Evolutionary conservation across 257 asterid species (phyloP).

Genomic region (Solanum medicagineum): DNA sequence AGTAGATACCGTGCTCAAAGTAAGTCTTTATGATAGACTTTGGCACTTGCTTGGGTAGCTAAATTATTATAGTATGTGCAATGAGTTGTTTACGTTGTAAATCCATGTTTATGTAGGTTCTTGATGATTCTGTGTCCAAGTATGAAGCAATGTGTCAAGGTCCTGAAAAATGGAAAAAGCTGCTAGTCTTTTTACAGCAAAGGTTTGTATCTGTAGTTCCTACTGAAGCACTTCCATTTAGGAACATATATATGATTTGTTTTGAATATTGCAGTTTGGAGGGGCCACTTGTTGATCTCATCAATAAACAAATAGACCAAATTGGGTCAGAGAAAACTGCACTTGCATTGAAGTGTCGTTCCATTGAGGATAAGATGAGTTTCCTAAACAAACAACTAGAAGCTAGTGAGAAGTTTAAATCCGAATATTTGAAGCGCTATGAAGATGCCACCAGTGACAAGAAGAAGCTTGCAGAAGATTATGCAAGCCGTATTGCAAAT

Average conservation of each 20-base stretch:
- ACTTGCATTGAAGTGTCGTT: slow-evolving; percentile 72
- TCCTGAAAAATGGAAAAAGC: slow-evolving; percentile 92
- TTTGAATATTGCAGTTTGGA: slow-evolving; percentile 58
- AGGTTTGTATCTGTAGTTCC: slow-evolving; percentile 39
- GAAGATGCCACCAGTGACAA: slow-evolving; percentile 82
- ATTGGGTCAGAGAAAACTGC: slow-evolving; percentile 70
- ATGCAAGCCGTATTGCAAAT: slow-evolving; percentile 60
- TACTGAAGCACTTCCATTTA: background rate
- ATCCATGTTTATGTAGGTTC: slow-evolving; percentile 36
- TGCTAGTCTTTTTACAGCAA: slow-evolving; percentile 55
- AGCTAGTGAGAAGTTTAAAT: slow-evolving; percentile 75
- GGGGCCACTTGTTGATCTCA: slow-evolving; percentile 79
- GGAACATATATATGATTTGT: background rate
- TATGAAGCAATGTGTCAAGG: slow-evolving; percentile 83
- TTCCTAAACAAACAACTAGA: slow-evolving; percentile 82
- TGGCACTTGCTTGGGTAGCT: background rate
- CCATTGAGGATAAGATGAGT: slow-evolving; percentile 64
- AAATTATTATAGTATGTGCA: background rate
- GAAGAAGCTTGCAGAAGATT: slow-evolving; percentile 71
- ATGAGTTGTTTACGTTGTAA: background rate
- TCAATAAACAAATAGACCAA: slow-evolving; percentile 75
- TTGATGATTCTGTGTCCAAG: slow-evolving; percentile 67
- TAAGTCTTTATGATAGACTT: slow-evolving; percentile 11
- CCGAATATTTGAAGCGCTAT: slow-evolving; percentile 85
- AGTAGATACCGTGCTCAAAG: slow-evolving; percentile 70